Evolutionary conservation across 805 yeast genomes (phyloP), one percentile per base, ranked within the genome.

Genomic region (Candida boidinii): DNA sequence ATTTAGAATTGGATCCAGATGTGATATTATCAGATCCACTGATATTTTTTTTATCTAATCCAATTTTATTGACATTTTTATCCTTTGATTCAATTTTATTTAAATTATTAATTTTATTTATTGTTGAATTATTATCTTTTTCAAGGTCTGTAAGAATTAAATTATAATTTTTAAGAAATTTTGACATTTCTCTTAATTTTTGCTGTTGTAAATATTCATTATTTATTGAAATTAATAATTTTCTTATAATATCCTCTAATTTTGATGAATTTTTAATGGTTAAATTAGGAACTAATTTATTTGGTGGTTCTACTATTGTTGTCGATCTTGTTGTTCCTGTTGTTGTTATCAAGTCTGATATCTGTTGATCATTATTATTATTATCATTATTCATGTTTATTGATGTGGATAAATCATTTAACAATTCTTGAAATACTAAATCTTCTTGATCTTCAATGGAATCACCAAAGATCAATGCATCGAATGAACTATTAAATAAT

Each of bases 281-380:
- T 22, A 80, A 66, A 44, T 77, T 77, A 19, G 66, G 68, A 43
- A 69, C 73, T 26, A 76, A 67, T 1, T 82, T 83, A 11, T 73
- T 62, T 31, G 68, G 58, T 12, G 66, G 60, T 33, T 19, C 13
- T 22, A 23, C 24, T 25, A 26, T n/a, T 24, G 23, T 29, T 23
- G 9, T 25, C 18, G 14, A 27, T 28, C 6, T 31, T 10, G 4
- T 18, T 17, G 10, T 17, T 14, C 7, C 23, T 20, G 28, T 21
- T 18, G 20, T 18, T 19, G 14, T 24, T 17, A 13, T 16, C n/a
- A 64, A 64, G 25, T 38, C 17, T 31, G n/a, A n/a, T n/a, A n/a
- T n/a, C 4, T 48, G 47, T 5, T 42, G 37, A 21, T 47, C 24
- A 35, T 24, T 18, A 24, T 12, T 19, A 29, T 9, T 30, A 18